Percentiles rank a stretch among this genome's conserved stretches.
Evolutionary conservation across 768 basidiomycete species (phyloP).

Genomic region (Favolaschia claudopus): DNA sequence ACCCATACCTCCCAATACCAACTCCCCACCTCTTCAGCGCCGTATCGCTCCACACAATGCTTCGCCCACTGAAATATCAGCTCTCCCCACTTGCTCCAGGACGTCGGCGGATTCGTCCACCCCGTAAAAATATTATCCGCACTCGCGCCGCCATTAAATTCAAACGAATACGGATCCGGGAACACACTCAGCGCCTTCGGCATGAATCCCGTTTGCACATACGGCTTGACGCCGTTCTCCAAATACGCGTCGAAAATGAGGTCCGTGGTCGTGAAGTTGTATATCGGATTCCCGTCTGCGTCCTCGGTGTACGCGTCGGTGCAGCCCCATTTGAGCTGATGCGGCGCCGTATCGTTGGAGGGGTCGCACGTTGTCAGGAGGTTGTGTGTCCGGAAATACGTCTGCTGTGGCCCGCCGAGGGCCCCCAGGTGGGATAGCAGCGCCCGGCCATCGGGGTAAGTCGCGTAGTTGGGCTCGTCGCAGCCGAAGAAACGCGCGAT

Average conservation of each 20-base stretch:
- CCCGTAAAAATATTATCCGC: slow-evolving; percentile 24
- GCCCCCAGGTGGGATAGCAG: slow-evolving; percentile 16
- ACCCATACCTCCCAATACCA: slow-evolving; percentile 26
- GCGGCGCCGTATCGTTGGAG: slow-evolving; percentile 14
- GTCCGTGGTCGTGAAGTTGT: slow-evolving; percentile 26
- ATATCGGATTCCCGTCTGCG: slow-evolving; percentile 19
- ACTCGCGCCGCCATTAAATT: slow-evolving; percentile 14
- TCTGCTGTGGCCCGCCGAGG: slow-evolving; percentile 25
- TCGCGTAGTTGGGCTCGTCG: slow-evolving; percentile 27
- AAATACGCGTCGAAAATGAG: slow-evolving; percentile 24
- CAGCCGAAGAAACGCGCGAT: slow-evolving; percentile 24
- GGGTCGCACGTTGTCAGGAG: slow-evolving; percentile 28
- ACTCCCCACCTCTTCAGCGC: slow-evolving; percentile 20
- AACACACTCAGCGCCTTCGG: slow-evolving; percentile 22
- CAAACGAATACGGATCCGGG: slow-evolving; percentile 24
- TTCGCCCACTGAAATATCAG: slow-evolving; percentile 24
- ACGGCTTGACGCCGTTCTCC: slow-evolving; percentile 26
- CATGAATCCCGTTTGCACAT: slow-evolving; percentile 26
- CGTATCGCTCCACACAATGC: slow-evolving; percentile 25
- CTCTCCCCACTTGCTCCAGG: slow-evolving; percentile 22
- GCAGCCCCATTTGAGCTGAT: slow-evolving; percentile 27
- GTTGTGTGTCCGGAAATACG: slow-evolving; percentile 26
- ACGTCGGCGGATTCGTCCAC: slow-evolving; percentile 25
- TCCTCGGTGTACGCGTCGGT: slow-evolving; percentile 26
- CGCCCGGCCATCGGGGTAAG: slow-evolving; percentile 24